These are phyloP conservation scores for Lasiodiplodia hormozganensis DNA, from an alignment of 2,329 filamentous ascomycete genomes.

Conservation along the genomic window DNA sequence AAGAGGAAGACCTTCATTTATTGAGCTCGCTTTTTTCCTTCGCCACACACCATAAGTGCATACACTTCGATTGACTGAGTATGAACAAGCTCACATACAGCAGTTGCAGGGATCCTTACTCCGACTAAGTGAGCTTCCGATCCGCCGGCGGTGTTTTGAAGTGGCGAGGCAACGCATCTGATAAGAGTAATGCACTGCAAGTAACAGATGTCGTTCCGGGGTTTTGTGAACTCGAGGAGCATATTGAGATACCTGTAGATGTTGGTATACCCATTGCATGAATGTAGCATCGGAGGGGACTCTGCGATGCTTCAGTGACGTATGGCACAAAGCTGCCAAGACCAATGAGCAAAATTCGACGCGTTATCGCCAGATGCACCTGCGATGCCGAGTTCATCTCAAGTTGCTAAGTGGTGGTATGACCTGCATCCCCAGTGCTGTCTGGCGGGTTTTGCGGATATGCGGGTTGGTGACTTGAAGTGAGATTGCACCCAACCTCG, in stretches of 20 bases:
- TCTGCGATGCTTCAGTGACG: slow-evolving; percentile 6
- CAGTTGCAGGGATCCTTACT: not conserved
- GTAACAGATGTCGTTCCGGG: not conserved
- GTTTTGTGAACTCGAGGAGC: not conserved
- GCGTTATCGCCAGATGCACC: not conserved
- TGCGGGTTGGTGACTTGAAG: not conserved
- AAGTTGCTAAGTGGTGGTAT: not conserved
- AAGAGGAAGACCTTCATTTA: not conserved
- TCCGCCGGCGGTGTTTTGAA: not conserved
- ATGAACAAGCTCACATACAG: not conserved
- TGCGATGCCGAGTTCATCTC: too few species aligned
- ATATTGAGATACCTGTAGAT: too few species aligned
- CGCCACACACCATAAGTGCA: not conserved
- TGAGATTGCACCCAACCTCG: not conserved
- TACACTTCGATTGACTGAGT: not conserved
- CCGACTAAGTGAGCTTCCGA: not conserved
- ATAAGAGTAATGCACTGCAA: not conserved
- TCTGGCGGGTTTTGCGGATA: not conserved
- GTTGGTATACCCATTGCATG: not conserved
- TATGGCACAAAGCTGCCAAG: slow-evolving; percentile 2
- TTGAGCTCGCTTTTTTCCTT: not conserved
- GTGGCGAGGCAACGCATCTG: not conserved
- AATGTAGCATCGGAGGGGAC: not conserved
- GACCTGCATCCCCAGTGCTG: not conserved
- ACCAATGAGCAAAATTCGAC: slow-evolving; percentile 12